phyloP scores from a whole-genome alignment of 2,329 filamentous ascomycete genomes.

The Dactylellina haptotyla region DNA sequence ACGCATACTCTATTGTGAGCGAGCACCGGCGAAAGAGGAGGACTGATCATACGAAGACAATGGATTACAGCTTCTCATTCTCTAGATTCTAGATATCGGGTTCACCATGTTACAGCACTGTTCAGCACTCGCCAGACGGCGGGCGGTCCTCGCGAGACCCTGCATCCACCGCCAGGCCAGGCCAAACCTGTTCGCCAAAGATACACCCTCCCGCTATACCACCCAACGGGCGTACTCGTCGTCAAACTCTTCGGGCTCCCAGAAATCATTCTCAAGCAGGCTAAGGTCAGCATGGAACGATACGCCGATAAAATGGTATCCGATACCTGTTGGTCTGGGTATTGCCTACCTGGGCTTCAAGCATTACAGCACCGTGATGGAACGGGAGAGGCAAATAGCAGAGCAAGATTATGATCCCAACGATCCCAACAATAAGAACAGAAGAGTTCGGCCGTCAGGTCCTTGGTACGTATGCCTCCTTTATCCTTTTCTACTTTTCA shows the following conservation, averaged over 20 bases:
- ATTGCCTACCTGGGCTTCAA: slow-evolving; percentile 83
- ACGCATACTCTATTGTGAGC: too few relatives aligned
- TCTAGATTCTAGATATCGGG: slow-evolving; percentile 2
- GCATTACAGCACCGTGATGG: slow-evolving; percentile 81
- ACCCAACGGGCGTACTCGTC: slow-evolving; percentile 4
- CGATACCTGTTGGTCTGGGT: slow-evolving; percentile 86
- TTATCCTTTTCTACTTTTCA: background rate
- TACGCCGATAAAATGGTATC: slow-evolving; percentile 84
- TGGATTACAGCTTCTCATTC: slow-evolving; percentile 6
- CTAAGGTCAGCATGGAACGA: slow-evolving; percentile 64
- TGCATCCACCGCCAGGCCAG: slow-evolving; percentile 19
- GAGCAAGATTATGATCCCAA: slow-evolving; percentile 63
- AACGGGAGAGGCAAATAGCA: slow-evolving; percentile 65
- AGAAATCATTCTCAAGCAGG: slow-evolving; percentile 31
- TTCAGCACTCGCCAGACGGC: slow-evolving; percentile 25
- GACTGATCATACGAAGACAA: background rate
- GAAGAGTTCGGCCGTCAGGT: slow-evolving; percentile 78
- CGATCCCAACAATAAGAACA: slow-evolving; percentile 67
- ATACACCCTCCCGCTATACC: background rate
- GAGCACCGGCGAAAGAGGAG: slow-evolving; percentile 1
- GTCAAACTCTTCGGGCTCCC: slow-evolving; percentile 8
- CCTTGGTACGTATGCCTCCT: slow-evolving; percentile 72
- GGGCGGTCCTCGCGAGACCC: slow-evolving; percentile 6
- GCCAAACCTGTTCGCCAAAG: slow-evolving; percentile 2
- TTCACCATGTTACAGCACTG: slow-evolving; percentile 37